A percentile compares a stretch with the other conserved stretches of the same genome.
Evolutionary conservation across 768 basidiomycete species (phyloP).

Genomic region (Tulasnella sp.): DNA sequence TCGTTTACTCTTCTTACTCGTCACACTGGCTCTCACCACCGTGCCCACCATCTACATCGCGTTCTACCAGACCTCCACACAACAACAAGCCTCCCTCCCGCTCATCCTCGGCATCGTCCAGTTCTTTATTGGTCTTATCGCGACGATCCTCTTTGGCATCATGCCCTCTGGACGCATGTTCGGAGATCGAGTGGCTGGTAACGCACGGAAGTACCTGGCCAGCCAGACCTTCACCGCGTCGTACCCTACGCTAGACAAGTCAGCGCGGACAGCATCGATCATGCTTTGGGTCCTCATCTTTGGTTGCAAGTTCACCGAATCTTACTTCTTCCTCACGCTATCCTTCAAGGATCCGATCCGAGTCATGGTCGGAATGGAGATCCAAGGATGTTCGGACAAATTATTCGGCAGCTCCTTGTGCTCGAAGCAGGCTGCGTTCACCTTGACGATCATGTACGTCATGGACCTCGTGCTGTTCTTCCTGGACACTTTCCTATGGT

Average conservation of each 20-base stretch:
- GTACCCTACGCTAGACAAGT: conserved; percentile 58
- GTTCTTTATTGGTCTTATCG: conserved; percentile 83
- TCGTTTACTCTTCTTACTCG: conserved; percentile 74
- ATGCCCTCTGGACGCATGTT: conserved; percentile 98
- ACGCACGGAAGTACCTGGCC: conserved; percentile 92
- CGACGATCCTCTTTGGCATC: conserved; percentile 76
- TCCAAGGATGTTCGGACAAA: conserved; percentile 81
- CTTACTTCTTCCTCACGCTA: conserved; percentile 94
- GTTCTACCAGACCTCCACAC: conserved; percentile 54
- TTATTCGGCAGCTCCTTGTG: conserved; percentile 78
- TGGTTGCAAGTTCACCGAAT: conserved; percentile 91
- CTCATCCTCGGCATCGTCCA: conserved; percentile 94
- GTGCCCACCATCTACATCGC: conserved; percentile 94
- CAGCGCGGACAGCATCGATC: conserved; percentile 66
- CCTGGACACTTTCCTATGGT: conserved; percentile 99
- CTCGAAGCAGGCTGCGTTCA: conserved; percentile 87
- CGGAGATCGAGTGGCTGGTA: conserved; percentile 92
- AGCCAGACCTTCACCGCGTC: conserved; percentile 97
- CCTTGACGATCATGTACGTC: conserved; percentile 94
- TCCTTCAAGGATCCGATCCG: conserved; percentile 88
- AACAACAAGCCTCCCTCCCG: conserved; percentile 53
- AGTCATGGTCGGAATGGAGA: conserved; percentile 94
- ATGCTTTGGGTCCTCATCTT: conserved; percentile 87
- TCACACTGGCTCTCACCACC: conserved; percentile 82
- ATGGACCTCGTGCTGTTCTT: conserved; percentile 98